Base-by-base conservation (phyloP, 306 rosid genomes). In the Glycine soja region DNA sequence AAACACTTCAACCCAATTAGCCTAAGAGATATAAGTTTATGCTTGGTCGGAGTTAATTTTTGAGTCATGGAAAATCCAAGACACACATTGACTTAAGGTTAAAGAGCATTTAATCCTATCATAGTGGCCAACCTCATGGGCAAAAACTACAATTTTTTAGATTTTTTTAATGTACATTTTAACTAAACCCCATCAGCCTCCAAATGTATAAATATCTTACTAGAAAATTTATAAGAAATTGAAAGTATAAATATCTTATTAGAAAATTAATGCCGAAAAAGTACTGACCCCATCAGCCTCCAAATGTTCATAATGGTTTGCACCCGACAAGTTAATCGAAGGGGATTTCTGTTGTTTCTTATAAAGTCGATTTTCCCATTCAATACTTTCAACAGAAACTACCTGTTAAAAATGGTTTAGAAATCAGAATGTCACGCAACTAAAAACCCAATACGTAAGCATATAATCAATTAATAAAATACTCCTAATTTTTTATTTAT, bases 291-390 rank as follows among this genome's bases (percentile, higher is more conserved):
- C 85, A 45, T 83, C 84, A 79, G 75, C 10, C 79, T 77, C 85
- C 78, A 80, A 57, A 70, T 84, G 82, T 80, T 58, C 80, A 65
- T 82, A 64, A 63, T 79, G 82, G 36, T 74, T 56, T 78, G 54
- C 70, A 82, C 78, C 50, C 4, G 79, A 85, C 48, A 87, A 45
- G n/a, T 77, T 85, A 58, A 83, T 63, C 30, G 63, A 46, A 65
- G 88, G 89, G 83, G 85, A 79, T 69, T 88, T 85, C 65, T 70
- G 88, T 53, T 76, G 88, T 75, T 47, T 70, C 83, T 79, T 88
- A 2, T 78, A 79, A 15, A 86, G 82, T 69, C 61, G 88, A 56
- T 10, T 30, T 2, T 85, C 70, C 93, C 93, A 88, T 54, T 91
- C 88, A 10, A 5, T 11, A 24, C 46, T 76, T 58, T 57, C 82